Evolutionary conservation across 441 rosid species (phyloP).

Genomic region (Euphorbia corollata): DNA sequence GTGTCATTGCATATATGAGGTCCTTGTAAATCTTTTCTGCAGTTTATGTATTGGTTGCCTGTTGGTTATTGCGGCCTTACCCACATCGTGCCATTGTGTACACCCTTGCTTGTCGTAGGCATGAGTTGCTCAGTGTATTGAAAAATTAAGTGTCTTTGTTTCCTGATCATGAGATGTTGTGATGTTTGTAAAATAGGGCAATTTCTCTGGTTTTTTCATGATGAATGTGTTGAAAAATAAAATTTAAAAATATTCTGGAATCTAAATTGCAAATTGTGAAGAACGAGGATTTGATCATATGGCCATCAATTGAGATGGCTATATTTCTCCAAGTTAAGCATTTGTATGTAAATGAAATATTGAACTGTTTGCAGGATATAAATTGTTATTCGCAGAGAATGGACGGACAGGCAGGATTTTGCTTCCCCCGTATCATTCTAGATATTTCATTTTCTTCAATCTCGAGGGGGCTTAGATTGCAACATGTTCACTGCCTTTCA

Average conservation of each 20-base stretch:
- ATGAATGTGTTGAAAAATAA: not conserved
- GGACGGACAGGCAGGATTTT: not conserved
- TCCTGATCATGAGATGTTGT: not conserved
- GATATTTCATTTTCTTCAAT: conserved; percentile 10
- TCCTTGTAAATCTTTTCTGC: conserved; percentile 39
- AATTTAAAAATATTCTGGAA: not conserved
- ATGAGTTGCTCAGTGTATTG: conserved; percentile 12
- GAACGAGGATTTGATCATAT: not conserved
- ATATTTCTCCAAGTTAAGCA: not conserved
- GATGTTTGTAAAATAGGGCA: conserved; percentile 6
- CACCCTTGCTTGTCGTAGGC: conserved; percentile 6
- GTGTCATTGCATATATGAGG: conserved; percentile 26
- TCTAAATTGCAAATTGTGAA: not conserved
- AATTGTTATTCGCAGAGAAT: conserved; percentile 9
- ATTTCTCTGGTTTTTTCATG: not conserved
- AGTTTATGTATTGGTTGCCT: conserved; percentile 26
- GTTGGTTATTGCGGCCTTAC: conserved; percentile 17
- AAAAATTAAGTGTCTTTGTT: not conserved
- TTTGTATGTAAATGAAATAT: not conserved
- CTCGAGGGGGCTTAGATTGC: not conserved
- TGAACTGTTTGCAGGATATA: not conserved
- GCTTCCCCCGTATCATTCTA: conserved; percentile 6
- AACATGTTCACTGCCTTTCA: too few species aligned
- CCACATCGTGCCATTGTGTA: conserved; percentile 10
- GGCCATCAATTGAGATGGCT: not conserved